Conservation (phyloP, 2,329 filamentous ascomycete species). For the Dactylellina sp. region DNA sequence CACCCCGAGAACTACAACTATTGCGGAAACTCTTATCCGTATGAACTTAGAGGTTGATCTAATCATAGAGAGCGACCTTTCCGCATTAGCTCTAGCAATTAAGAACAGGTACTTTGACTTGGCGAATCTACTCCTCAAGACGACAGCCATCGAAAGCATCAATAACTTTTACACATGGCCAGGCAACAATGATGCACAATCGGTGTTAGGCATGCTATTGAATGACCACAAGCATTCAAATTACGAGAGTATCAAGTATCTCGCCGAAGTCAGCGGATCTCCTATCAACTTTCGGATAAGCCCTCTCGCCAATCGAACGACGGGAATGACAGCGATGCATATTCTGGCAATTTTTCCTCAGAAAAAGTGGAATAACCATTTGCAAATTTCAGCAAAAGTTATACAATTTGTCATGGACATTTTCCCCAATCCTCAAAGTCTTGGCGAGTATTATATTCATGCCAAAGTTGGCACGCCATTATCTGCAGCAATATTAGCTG, state of each 20-base stretch:
- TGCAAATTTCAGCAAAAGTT: neutral
- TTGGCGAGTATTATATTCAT: too few relatives aligned
- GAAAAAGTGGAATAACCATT: conserved; percentile 3
- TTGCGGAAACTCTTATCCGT: neutral
- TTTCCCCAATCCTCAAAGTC: too few relatives aligned
- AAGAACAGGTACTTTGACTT: conserved; percentile 1
- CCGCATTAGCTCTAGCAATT: neutral
- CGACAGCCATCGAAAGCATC: neutral
- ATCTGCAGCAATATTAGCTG: too few relatives aligned
- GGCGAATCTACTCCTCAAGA: neutral
- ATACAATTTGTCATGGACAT: too few relatives aligned
- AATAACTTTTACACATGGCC: neutral
- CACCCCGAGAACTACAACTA: neutral
- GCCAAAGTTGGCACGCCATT: too few relatives aligned
- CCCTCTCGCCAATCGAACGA: neutral
- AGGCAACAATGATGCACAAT: neutral
- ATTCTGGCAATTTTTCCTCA: neutral
- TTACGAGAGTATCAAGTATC: neutral
- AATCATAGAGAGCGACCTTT: neutral
- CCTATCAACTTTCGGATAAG: neutral
- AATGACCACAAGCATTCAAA: neutral
- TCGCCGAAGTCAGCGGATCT: neutral
- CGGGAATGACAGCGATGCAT: neutral
- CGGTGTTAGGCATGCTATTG: neutral
- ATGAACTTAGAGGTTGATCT: neutral